Evolutionary conservation across 2,329 filamentous ascomycete species (phyloP), one percentile per base, ranked within the genome.

Genomic region (Microascus cirrosus): DNA sequence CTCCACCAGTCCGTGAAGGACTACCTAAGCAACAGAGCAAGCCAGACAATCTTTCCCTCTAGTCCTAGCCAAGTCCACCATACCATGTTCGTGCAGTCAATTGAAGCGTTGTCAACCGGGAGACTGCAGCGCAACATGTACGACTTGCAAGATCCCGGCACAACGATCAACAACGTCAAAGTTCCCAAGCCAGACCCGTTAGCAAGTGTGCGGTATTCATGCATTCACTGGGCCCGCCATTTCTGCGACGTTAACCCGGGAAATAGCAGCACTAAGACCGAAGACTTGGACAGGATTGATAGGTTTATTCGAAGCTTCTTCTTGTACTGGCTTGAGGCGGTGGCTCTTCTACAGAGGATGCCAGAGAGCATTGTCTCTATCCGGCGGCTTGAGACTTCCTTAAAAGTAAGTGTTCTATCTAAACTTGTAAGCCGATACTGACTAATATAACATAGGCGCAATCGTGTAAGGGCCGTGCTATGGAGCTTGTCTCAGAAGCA

Each of bases 1-100:
- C 64, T 77, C 0, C 73, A 78, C 58, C 70, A 75, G 58, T 76
- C 73, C 10, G 74, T 71, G 2, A 74, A 75, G 55, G 74, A 77
- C 35, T 74, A 65, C 61, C 55, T 77, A 2, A n/a, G 59, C 7
- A 20, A 60, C 28, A 53, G 64, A 1, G 61, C 60, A 59, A 51
- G 42, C 18, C 10, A 57, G n/a, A 53, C 61, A n/a, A 61, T 73
- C 13, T 69, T 73, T 58, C 66, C 66, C 12, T 45, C 28, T 54
- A 66, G 70, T 1, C 39, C 58, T 6, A 39, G 58, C n/a, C 53
- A 63, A 7, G 59, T 60, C 15, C 69, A 76, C 59, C 56, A 65
- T 15, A 18, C 8, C 0, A 68, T 77, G 2, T 70, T 69, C 54
- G 64, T 61, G 15, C 62, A 63, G 34, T 77, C 72, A 11, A 55